Percentiles rank a stretch among this genome's conserved stretches.
Conservation (phyloP, 768 basidiomycete genomes). For the Tephrocybe sp. region DNA sequence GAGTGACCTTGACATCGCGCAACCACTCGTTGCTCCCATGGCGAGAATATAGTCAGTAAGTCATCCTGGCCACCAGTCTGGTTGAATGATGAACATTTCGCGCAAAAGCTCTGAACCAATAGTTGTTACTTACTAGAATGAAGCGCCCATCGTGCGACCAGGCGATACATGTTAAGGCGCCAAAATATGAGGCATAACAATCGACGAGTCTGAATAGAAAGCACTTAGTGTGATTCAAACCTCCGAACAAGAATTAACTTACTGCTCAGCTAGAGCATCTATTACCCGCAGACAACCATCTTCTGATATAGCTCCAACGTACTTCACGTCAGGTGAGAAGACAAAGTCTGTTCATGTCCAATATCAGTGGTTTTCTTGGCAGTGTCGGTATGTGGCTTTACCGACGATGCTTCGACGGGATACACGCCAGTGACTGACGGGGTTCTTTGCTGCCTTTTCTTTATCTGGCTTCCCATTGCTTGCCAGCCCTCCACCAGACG, state of each 20-base stretch:
- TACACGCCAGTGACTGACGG: constrained; percentile 88
- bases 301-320: constrained; percentile 87
- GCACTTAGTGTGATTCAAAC: background rate
- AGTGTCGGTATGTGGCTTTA: constrained; percentile 31
- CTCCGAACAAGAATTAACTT: constrained; percentile 24
- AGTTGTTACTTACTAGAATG: constrained; percentile 59
- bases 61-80: constrained; percentile 98
- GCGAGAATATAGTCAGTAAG: constrained; percentile 90
- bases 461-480: constrained; percentile 52
- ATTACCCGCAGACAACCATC: constrained; percentile 92
- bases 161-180: constrained; percentile 82
- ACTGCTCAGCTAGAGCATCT: constrained; percentile 87
- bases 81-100: background rate
- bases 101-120: background rate
- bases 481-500: constrained; percentile 37
- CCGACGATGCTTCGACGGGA: constrained; percentile 73
- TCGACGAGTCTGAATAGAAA: constrained; percentile 70
- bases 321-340: constrained; percentile 91
- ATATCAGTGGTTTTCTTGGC: background rate
- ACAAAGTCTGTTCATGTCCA: constrained; percentile 63
- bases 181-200: constrained; percentile 94
- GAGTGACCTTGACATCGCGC: constrained; percentile 98
- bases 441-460: constrained; percentile 77
- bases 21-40: constrained; percentile 91
- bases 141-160: constrained; percentile 98